phyloP scores from a whole-genome alignment of 192 early-diverging fungal genomes.

The Thamnidium elegans region DNA sequence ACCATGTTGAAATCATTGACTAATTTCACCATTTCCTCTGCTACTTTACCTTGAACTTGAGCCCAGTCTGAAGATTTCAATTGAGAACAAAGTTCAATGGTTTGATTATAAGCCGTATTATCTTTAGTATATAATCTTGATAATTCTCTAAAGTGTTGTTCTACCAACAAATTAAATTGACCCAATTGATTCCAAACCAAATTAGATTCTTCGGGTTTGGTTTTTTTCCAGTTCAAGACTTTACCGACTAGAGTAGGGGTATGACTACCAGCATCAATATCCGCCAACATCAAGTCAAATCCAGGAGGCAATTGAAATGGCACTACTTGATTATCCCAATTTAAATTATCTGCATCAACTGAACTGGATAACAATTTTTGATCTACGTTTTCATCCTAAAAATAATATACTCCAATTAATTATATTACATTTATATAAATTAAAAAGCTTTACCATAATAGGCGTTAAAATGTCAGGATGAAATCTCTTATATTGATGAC shows the following conservation, averaged over 20 bases:
- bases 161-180: slow-evolving; percentile 56
- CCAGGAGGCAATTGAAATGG: slow-evolving; percentile 69
- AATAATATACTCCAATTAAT: background rate
- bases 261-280: slow-evolving; percentile 91
- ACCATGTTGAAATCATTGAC: slow-evolving; percentile 43
- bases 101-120: slow-evolving; percentile 38
- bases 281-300: slow-evolving; percentile 79
- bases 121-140: slow-evolving; percentile 27
- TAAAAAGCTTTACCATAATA: slow-evolving; percentile 45
- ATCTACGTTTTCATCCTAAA: background rate
- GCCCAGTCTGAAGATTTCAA: too few species aligned
- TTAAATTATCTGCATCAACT: slow-evolving; percentile 7
- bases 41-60: background rate
- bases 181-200: slow-evolving; percentile 62
- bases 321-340: slow-evolving; percentile 68
- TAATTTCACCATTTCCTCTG: slow-evolving; percentile 7
- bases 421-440: background rate
- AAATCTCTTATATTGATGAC: slow-evolving; percentile 85
- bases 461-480: slow-evolving; percentile 59
- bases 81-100: slow-evolving; percentile 47
- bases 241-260: slow-evolving; percentile 89
- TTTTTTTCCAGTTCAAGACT: slow-evolving; percentile 82
- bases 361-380: background rate
- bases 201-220: slow-evolving; percentile 45
- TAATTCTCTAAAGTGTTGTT: slow-evolving; percentile 51